phyloP scores from a whole-genome alignment of 176 grass and related monocot species.

The Themeda triandra region DNA sequence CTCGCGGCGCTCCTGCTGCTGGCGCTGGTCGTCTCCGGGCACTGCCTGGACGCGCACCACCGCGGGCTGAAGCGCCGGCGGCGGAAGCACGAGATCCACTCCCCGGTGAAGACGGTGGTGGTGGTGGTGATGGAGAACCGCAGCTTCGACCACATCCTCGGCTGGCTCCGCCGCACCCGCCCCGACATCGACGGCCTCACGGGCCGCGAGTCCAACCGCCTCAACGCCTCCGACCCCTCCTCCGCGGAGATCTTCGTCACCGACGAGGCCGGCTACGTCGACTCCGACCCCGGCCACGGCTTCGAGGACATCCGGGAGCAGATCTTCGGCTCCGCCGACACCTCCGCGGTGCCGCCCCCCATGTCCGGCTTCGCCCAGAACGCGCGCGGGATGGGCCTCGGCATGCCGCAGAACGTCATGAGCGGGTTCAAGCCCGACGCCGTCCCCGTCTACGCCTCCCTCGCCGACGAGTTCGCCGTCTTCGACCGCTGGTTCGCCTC shows the following conservation, averaged over 20 bases:
- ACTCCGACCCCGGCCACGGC: conserved; percentile 88
- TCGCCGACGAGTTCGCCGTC: conserved; percentile 71
- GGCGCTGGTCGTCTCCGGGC: conserved; percentile 47
- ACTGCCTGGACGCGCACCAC: conserved; percentile 51
- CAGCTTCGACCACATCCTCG: conserved; percentile 95
- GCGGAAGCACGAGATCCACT: conserved; percentile 84
- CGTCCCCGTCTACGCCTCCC: conserved; percentile 61
- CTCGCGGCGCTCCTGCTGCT: conserved; percentile 21
- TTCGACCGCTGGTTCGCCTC: conserved; percentile 95
- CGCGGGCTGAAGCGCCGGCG: conserved; percentile 37
- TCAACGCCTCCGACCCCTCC: conserved; percentile 75
- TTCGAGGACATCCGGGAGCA: conserved; percentile 99
- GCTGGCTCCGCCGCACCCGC: conserved; percentile 59
- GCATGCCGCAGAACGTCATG: conserved; percentile 93
- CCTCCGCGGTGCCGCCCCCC: conserved; percentile 58
- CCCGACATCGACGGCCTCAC: conserved; percentile 90
- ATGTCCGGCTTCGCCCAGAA: conserved; percentile 92
- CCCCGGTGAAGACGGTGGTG: conserved; percentile 88
- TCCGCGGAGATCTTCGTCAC: conserved; percentile 80
- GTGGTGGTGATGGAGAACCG: conserved; percentile 97
- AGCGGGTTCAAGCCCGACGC: conserved; percentile 61
- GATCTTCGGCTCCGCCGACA: conserved; percentile 85
- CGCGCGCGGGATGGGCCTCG: conserved; percentile 70
- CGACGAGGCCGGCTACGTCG: conserved; percentile 75
- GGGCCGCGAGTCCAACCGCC: conserved; percentile 74